A percentile compares a stretch with the other conserved stretches of the same genome.
Conservation (phyloP, 768 basidiomycete genomes). For the Tulasnella sp. region DNA sequence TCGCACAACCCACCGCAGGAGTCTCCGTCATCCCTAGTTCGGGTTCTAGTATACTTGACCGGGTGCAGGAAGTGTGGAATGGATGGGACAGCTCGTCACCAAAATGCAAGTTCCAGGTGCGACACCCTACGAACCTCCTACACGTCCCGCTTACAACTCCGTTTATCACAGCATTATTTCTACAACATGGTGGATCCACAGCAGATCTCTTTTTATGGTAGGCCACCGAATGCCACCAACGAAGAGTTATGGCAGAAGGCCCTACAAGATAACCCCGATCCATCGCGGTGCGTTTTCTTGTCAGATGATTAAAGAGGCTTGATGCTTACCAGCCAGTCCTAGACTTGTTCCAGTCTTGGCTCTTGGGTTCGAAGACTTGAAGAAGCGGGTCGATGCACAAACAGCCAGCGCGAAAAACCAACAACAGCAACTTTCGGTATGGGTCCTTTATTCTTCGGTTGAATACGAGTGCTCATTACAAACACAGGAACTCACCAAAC, state of each 20-base stretch:
- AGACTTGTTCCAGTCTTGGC: constrained; percentile 74
- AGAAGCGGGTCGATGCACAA: constrained; percentile 67
- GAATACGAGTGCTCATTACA: neutral
- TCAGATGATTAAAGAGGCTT: neutral
- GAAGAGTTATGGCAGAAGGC: constrained; percentile 71
- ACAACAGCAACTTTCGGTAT: constrained; percentile 50
- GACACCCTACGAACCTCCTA: constrained; percentile 17
- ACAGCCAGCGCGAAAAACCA: constrained; percentile 51
- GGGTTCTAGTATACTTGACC: constrained; percentile 33
- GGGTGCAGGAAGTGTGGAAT: constrained; percentile 49
- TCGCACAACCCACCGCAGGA: constrained; percentile 32
- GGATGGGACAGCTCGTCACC: constrained; percentile 62
- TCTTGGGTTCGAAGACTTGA: constrained; percentile 68
- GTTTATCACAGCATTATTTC: constrained; percentile 49
- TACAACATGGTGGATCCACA: constrained; percentile 72
- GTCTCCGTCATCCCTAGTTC: constrained; percentile 27
- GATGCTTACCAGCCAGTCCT: neutral
- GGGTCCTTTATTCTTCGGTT: neutral
- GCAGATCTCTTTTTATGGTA: constrained; percentile 51
- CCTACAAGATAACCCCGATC: constrained; percentile 67
- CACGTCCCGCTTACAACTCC: constrained; percentile 1
- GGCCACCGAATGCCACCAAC: constrained; percentile 58
- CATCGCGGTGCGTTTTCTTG: constrained; percentile 48
- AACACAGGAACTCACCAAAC: constrained; percentile 48
- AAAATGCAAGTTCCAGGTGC: constrained; percentile 69